Evolutionary conservation across 352 stramenopile species (phyloP), one percentile per base, ranked within the genome.

Genomic region (Peronospora tabacina): DNA sequence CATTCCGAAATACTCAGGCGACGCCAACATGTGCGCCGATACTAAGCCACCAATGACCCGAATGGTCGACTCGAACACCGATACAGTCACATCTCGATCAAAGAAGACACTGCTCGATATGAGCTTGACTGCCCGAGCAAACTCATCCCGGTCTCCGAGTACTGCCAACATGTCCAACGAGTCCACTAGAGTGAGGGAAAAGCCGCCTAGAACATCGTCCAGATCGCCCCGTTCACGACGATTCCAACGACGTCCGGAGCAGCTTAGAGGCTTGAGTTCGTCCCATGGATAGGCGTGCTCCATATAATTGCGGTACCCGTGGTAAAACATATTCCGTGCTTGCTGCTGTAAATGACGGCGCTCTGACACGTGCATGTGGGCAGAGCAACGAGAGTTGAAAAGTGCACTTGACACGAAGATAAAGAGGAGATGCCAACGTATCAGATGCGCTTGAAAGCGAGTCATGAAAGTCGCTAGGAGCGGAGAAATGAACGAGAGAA

Each of bases 51-150:
- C 91, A 33, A 97, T 71, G 39, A 97, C 72, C 28, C 91, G 81
- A 59, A 97, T 97, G 11, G 79, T 97, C 7, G 86, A 85, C 57
- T 97, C 91, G 32, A 97, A 97, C 12, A 97, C 81, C 5, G 83
- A 95, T 26, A 97, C 85, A 13, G 74, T 94, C 40, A 95, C 79
- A 59, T 96, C 82, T 5, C 81, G 69, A 35, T 96, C 82, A 28
- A 97, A 96, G 1, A 62, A 50, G 5, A 92, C 75, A 38, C 65
- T 66, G 16, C 66, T 52, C 17, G 72, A 51, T 16, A 90, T 71
- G 40, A 87, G 70, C 24, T 69, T 55, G 28, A 96, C 73, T 16
- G 81, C 80, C 17, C 68, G 64, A 7, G 49, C 63, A 51, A 96
- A 96, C 51, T 87, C 75, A 38, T 80, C 65, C 28, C 76, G 67